These are phyloP conservation scores for Eutrema japonicum DNA, from an alignment of 345 rosid genomes.

Conservation along the genomic window DNA sequence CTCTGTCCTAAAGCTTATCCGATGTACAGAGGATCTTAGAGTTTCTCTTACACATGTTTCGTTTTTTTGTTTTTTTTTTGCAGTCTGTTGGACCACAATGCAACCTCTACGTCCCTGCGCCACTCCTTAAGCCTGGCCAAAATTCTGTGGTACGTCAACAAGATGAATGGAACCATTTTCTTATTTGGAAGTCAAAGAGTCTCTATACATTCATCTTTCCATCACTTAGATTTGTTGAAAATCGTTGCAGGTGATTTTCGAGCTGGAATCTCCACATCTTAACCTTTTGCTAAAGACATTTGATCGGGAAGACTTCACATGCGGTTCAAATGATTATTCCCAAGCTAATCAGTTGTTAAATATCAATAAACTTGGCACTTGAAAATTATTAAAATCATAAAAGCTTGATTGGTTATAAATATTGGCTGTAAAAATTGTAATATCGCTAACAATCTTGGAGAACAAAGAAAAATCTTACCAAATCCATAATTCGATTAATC, in stretches of 20 bases:
- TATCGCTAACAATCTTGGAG: no score
- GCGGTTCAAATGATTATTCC: constrained; percentile 50
- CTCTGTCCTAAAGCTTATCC: background rate
- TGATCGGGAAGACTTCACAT: constrained; percentile 59
- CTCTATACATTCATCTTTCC: background rate
- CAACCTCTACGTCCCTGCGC: constrained; percentile 80
- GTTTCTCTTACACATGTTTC: constrained; percentile 1
- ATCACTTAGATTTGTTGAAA: constrained; percentile 22
- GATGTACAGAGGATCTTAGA: constrained; percentile 1
- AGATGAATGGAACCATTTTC: background rate
- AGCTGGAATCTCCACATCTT: constrained; percentile 63
- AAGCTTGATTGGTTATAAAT: no score
- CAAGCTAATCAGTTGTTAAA: constrained; percentile 41
- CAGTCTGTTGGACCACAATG: constrained; percentile 91
- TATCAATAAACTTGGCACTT: no score
- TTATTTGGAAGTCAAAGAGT: background rate
- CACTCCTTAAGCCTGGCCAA: constrained; percentile 65
- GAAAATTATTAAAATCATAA: no score
- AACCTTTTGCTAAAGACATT: constrained; percentile 58
- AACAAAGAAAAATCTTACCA: background rate
- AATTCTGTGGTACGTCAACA: constrained; percentile 60
- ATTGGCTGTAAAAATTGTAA: no score
- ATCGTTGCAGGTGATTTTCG: constrained; percentile 62
- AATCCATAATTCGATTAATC: background rate
- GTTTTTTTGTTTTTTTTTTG: constrained; percentile 15